Conservation (phyloP, 768 basidiomycete genomes). For the Cubamyces sp. region DNA sequence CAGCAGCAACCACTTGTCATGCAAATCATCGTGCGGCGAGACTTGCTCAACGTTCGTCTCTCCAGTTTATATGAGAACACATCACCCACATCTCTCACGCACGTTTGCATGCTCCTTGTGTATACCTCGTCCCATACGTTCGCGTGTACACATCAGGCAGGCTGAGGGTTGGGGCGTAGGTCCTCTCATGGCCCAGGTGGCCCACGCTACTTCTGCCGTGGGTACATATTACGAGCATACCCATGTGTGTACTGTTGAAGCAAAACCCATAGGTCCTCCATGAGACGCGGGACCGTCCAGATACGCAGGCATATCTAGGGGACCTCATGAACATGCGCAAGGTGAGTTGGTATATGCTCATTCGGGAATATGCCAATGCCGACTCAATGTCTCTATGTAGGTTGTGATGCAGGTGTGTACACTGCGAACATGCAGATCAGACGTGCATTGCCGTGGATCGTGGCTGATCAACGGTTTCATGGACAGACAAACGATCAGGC, state of each 20-base stretch:
- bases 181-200: constrained; percentile 49
- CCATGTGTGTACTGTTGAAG: too few relatives aligned
- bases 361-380: neutral
- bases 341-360: constrained; percentile 29
- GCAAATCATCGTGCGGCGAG: constrained; percentile 49
- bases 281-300: constrained; percentile 41
- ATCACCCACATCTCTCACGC: too few relatives aligned
- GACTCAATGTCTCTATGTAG: constrained; percentile 27
- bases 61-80: neutral
- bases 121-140: neutral
- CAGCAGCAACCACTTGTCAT: constrained; percentile 40
- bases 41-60: constrained; percentile 44
- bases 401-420: constrained; percentile 44
- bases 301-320: constrained; percentile 43
- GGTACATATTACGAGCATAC: neutral
- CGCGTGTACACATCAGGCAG: constrained; percentile 25
- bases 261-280: constrained; percentile 41
- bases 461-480: too few relatives aligned
- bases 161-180: constrained; percentile 48
- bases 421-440: neutral
- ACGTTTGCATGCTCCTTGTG: neutral
- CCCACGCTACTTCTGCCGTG: constrained; percentile 49
- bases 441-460: neutral
- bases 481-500: constrained; percentile 39
- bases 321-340: constrained; percentile 48